Evolutionary conservation across 257 asterid genomes (phyloP), one percentile per base, ranked within the genome.

Genomic region (Perilla frutescens): DNA sequence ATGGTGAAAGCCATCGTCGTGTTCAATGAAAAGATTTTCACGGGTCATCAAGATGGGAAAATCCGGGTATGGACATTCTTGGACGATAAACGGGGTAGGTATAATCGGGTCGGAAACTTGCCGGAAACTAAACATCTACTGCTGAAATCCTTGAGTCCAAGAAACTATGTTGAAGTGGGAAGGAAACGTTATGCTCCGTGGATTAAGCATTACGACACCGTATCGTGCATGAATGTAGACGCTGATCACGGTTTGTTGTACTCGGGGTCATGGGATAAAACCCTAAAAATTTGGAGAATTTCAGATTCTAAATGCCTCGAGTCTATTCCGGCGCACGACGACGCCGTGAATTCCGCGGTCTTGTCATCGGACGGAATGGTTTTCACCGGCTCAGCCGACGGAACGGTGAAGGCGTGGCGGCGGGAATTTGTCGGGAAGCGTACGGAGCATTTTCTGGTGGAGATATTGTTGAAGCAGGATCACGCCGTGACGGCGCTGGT

Each of bases 241-340:
- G 63, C 56, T 0, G 87, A 77, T 0, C 79, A 74, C 31, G 93
- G 97, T 0, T 51, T 92, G 43, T 43, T 92, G 7, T 92, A 90
- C 58, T 90, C 98, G 1, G 93, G 91, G 29, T 92, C 98, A 0
- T 92, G 98, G 98, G 98, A 92, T 76, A 90, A 84, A 44, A 86
- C 97, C 39, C 29, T 90, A 1, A 93, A 90, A 57, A 91, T 90
- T 1, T 93, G 98, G 97, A 72, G 95, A 63, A 65, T 91, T 5
- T 82, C 92, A 1, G 92, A 93, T 62, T 89, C 88, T 0, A 87
- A 86, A 61, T 93, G 98, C 68, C 20, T 90, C 72, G 98, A 93
- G 10, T 93, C 97, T 1, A 69, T 93, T 0, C 53, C 31, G 32
- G 98, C 85, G 26, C 98, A 93, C 60, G 81, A 85, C 15, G 98